phyloP scores from a whole-genome alignment of 164 flowering plant species.

The Annona cherimola region DNA sequence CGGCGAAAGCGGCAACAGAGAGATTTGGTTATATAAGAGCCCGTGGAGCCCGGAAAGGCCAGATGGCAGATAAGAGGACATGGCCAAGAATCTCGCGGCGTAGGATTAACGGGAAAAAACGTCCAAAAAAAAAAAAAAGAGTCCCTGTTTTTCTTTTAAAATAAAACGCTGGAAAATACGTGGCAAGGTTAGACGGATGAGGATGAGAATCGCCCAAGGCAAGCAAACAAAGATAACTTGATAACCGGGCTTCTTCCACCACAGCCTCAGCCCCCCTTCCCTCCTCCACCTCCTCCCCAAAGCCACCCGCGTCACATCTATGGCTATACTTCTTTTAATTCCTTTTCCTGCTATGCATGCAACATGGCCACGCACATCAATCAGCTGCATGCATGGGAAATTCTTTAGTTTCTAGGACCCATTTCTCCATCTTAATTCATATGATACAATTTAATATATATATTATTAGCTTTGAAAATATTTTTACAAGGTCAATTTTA shows the following conservation, averaged over 20 bases:
- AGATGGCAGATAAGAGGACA: conserved; percentile 10
- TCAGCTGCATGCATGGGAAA: too few species aligned
- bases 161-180: background rate
- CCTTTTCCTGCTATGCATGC: too few species aligned
- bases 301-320: background rate
- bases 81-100: conserved; percentile 4
- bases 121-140: too few species aligned
- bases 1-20: background rate
- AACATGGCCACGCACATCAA: too few species aligned
- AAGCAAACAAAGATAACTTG: background rate
- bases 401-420: too few species aligned
- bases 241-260: background rate
- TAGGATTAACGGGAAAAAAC: background rate
- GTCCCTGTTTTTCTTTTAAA: background rate
- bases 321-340: too few species aligned
- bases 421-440: too few species aligned
- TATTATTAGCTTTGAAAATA: too few species aligned
- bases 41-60: background rate
- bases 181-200: background rate
- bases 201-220: background rate
- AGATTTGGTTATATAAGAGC: background rate
- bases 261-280: background rate
- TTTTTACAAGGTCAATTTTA: too few species aligned
- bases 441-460: too few species aligned
- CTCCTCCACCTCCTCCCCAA: background rate